Evolutionary conservation across 805 yeast genomes (phyloP).

Genomic region (Tetrapisispora taiwanensis): DNA sequence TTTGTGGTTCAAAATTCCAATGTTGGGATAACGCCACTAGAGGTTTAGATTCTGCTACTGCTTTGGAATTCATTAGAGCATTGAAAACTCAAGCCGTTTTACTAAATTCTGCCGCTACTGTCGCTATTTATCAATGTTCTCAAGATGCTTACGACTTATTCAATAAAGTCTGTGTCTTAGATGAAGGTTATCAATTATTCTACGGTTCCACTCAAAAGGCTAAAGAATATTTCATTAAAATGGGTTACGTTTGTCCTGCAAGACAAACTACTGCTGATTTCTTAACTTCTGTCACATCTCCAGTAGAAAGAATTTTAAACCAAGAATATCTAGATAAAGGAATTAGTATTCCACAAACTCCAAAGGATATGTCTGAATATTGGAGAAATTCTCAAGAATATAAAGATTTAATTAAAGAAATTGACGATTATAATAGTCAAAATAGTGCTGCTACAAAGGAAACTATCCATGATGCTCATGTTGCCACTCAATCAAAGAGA

Average conservation of each 20-base stretch:
- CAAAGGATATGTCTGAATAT: slow-evolving; percentile 40
- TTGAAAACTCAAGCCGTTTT: slow-evolving; percentile 42
- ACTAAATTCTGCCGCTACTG: slow-evolving; percentile 42
- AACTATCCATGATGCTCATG: slow-evolving; percentile 30
- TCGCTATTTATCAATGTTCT: slow-evolving; percentile 54
- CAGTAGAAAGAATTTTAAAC: slow-evolving; percentile 41
- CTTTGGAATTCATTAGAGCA: slow-evolving; percentile 46
- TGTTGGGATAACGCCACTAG: slow-evolving; percentile 57
- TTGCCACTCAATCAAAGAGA: slow-evolving; percentile 39
- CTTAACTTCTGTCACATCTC: slow-evolving; percentile 46
- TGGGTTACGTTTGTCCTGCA: slow-evolving; percentile 49
- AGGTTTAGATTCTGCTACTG: slow-evolving; percentile 56
- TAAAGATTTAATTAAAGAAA: slow-evolving; percentile 31
- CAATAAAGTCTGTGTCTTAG: slow-evolving; percentile 49
- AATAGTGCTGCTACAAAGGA: slow-evolving; percentile 7
- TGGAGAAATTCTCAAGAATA: slow-evolving; percentile 42
- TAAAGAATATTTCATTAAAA: slow-evolving; percentile 37
- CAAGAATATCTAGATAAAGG: slow-evolving; percentile 35
- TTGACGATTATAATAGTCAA: slow-evolving; percentile 27
- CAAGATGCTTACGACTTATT: slow-evolving; percentile 55
- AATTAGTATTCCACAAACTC: slow-evolving; percentile 41
- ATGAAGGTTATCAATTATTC: slow-evolving; percentile 48
- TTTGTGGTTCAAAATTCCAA: slow-evolving; percentile 39
- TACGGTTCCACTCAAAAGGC: slow-evolving; percentile 41
- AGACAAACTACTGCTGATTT: slow-evolving; percentile 54